A percentile compares a stretch with the other conserved stretches of the same genome.
Conservation (phyloP, 768 basidiomycete genomes). For the Trametes elegans region DNA sequence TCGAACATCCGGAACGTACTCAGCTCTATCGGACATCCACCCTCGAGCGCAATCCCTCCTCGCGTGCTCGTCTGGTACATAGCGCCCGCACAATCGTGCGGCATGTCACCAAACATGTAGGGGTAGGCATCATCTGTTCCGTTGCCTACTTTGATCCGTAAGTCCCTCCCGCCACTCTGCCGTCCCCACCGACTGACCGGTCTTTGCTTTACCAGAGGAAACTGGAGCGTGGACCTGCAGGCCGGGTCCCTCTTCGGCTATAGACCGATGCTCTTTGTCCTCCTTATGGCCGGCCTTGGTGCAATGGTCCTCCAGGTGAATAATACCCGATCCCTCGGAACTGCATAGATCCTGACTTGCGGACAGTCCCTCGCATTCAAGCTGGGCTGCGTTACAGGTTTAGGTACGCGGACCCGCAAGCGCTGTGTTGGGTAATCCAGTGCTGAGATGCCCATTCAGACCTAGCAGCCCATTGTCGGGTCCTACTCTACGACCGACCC, state of each 20-base stretch:
- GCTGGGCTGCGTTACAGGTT: conserved; percentile 79
- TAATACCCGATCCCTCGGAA: conserved; percentile 11
- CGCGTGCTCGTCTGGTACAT: neutral
- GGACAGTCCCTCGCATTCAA: conserved; percentile 68
- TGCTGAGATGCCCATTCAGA: conserved; percentile 29
- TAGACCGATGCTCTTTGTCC: conserved; percentile 70
- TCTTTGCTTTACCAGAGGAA: no score
- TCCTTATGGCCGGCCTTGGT: conserved; percentile 78
- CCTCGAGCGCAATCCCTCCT: conserved; percentile 1
- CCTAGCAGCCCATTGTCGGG: conserved; percentile 45
- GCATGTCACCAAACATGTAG: conserved; percentile 39
- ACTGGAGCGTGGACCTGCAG: conserved; percentile 89
- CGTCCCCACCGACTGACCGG: no score
- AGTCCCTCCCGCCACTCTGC: conserved; percentile 3
- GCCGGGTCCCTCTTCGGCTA: conserved; percentile 89
- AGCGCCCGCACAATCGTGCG: neutral
- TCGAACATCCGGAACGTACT: conserved; percentile 21
- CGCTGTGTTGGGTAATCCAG: neutral
- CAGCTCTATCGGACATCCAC: conserved; percentile 6
- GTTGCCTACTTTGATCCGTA: conserved; percentile 90
- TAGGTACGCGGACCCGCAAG: conserved; percentile 46
- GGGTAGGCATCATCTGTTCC: conserved; percentile 82
- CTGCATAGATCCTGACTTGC: neutral
- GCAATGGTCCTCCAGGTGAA: conserved; percentile 78
- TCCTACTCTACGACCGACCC: conserved; percentile 42